A percentile compares a stretch with the other conserved stretches of the same genome.
Conservation (phyloP, 345 rosid genomes). For the Eucalyptus guilfoylei region DNA sequence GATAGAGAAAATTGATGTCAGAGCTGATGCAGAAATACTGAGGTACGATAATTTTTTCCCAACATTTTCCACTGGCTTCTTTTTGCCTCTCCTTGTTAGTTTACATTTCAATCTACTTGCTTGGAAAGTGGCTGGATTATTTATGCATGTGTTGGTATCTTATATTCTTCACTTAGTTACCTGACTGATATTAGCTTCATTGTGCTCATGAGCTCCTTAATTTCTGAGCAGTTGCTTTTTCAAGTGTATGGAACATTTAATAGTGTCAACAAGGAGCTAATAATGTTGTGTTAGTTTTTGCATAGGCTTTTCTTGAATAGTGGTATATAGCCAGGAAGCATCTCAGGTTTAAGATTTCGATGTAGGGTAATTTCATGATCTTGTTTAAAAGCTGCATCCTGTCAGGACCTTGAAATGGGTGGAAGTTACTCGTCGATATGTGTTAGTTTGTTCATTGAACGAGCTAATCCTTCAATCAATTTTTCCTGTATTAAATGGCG, state of each 20-base stretch:
- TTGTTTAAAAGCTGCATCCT: not conserved
- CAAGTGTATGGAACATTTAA: not conserved
- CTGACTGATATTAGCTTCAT: not conserved
- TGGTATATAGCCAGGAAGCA: not conserved
- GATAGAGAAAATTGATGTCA: constrained; percentile 76
- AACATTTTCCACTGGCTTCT: not conserved
- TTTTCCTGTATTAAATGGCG: not conserved
- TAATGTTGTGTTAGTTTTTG: not conserved
- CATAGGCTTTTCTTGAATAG: not conserved
- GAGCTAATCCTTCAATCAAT: not conserved
- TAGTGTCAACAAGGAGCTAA: not conserved
- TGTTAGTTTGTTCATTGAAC: not conserved
- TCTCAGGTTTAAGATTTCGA: not conserved
- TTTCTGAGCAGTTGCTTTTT: not conserved
- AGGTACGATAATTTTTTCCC: not conserved
- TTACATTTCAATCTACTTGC: not conserved
- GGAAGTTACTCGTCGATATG: not conserved
- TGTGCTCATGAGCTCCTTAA: not conserved
- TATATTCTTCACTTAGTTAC: not conserved
- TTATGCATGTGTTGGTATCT: not conserved
- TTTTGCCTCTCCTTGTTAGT: not conserved
- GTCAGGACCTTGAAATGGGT: not conserved
- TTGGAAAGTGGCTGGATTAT: not conserved
- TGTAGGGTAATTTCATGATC: not conserved
- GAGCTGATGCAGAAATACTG: constrained; percentile 87